Evolutionary conservation across 441 rosid species (phyloP), one percentile per base, ranked within the genome.

Genomic region (Erodium texanum): DNA sequence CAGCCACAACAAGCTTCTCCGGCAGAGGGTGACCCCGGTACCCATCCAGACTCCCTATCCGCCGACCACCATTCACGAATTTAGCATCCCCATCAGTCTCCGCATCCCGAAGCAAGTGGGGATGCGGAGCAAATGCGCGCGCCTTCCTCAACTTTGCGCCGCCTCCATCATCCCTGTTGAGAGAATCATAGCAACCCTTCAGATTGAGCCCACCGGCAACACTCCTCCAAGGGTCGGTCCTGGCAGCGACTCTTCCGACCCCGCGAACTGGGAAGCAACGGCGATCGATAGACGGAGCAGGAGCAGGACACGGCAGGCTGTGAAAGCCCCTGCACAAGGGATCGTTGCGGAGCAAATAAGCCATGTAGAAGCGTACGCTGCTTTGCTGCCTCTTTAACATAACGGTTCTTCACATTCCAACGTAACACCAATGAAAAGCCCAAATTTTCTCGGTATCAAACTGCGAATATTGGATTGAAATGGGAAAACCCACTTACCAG

Each of bases 1-100:
- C 99, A 15, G 99, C 99, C 29, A 94, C 99, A 48, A 80, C 83
- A 1, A 88, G 66, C 75, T 85, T 93, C 68, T 84, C 91, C 14
- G 80, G 74, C 18, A 58, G 71, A 66, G 77, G 65, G 19, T 67
- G 76, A 23, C 75, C 82, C 62, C 73, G 71, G 23, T 83, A 81
- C 34, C 84, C 82, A 48, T 79, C 70, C 61, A 72, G 82, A 66
- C 71, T 79, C 63, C 88, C 82, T 65, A 81, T 81, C 41, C 78
- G 76, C 74, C 70, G 32, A 24, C 64, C 63, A 67, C 81, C 84
- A 76, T 86, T 86, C 0, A 81, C 68, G 67, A 80, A 64, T 62
- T 74, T 74, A 18, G 72, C 71, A 78, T 67, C 76, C 6, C 24
- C 77, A 9, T 75, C 73, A 24, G 81, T 59, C 73, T 84, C 88